phyloP scores from a whole-genome alignment of 352 stramenopile genomes.

The Phytophthora quininea region DNA sequence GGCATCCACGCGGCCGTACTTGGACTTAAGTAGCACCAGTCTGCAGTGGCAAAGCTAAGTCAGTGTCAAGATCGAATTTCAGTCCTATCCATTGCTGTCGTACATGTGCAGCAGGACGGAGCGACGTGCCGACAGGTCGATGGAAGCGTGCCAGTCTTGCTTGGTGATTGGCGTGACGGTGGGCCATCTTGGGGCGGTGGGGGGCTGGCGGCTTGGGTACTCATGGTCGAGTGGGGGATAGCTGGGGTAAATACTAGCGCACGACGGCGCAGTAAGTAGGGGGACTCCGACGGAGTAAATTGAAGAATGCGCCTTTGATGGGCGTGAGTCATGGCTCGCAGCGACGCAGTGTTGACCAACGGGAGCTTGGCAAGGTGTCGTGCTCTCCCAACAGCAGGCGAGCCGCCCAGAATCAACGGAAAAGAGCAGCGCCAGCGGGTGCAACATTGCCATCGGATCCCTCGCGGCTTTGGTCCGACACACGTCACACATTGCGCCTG shows the following conservation, averaged over 20 bases:
- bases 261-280: conserved; percentile 27
- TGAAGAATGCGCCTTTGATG: conserved; percentile 17
- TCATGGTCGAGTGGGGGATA: conserved; percentile 21
- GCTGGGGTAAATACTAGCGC: conserved; percentile 31
- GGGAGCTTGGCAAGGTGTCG: no score
- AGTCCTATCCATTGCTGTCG: neutral
- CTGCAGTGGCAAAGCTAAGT: conserved; percentile 18
- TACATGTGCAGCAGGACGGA: conserved; percentile 67
- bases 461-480: neutral
- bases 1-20: conserved; percentile 61
- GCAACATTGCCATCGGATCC: neutral
- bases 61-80: neutral
- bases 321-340: conserved; percentile 11
- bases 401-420: conserved; percentile 21
- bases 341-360: neutral
- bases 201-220: conserved; percentile 9
- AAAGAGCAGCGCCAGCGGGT: conserved; percentile 22
- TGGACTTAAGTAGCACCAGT: conserved; percentile 63
- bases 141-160: conserved; percentile 50
- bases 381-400: conserved; percentile 38
- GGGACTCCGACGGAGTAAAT: conserved; percentile 34
- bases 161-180: conserved; percentile 8
- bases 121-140: conserved; percentile 46
- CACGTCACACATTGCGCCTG: conserved; percentile 1
- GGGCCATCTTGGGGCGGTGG: conserved; percentile 13